Base-by-base conservation (phyloP, 805 yeast genomes). In the Torulaspora franciscae region DNA sequence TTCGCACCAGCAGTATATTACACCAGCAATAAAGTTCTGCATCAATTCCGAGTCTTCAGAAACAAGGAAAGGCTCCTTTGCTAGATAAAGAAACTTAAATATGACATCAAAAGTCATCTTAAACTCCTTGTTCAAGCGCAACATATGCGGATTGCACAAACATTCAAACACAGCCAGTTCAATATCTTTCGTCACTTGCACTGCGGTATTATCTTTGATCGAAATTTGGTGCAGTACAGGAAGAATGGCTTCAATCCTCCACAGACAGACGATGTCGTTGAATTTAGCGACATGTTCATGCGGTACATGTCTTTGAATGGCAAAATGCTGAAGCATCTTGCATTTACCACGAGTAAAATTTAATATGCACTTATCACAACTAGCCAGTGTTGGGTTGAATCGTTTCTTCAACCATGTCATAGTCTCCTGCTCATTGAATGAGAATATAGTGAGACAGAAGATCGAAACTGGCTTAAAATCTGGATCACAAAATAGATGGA, bases 401-500 rank as follows among this genome's bases (percentile, higher is more conserved):
- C 55, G 52, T 7, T 67, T 67, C 39, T 71, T 69, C 43, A 73
- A 62, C 71, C 77, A 72, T 4, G 55, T 55, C 13, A 74, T 66
- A 1, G 74, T 72, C n/a, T 68, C 72, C 30, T 68, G 68, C 22
- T 70, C 75, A 47, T 56, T 61, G 54, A 82, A 80, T 3, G 89
- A 80, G 57, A 81, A 81, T 47, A 80, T 65, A 11, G 83, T 75
- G 43, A 83, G 61, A 7, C 75, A 66, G 56, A 81, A 81, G 10
- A 74, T 69, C 7, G 83, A 68, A 15, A 79, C 69, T 2, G 77
- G 74, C 33, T 65, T 67, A 47, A 75, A 65, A 25, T 61, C 60
- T 7, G 67, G 66, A 54, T 80, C 76, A 61, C 89, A 82, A 58
- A 80, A 83, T 54, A 77, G 63, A 51, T 83, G 85, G 32, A 46